These are phyloP conservation scores for Neurospora sp. DNA, from an alignment of 495 filamentous ascomycete species.

Conservation along the genomic window DNA sequence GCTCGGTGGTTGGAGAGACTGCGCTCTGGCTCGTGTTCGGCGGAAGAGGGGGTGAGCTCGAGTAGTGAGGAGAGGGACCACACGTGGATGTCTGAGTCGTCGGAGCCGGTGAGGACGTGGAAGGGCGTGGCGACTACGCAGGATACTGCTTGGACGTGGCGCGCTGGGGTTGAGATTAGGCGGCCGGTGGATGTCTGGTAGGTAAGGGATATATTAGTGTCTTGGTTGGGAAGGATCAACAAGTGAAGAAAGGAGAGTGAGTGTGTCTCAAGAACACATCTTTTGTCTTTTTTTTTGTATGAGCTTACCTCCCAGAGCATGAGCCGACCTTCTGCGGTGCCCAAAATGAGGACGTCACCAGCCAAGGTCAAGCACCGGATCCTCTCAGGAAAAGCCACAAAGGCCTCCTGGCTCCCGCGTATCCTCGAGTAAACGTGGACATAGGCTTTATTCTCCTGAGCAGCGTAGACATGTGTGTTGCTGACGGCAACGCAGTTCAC, in stretches of 20 bases:
- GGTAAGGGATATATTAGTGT: not conserved
- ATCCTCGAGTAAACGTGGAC: slow-evolving; percentile 82
- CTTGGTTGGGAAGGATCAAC: not conserved
- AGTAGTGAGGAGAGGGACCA: slow-evolving; percentile 75
- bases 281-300: no score
- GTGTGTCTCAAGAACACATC: not conserved
- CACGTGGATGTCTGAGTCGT: slow-evolving; percentile 80
- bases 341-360: slow-evolving; percentile 65
- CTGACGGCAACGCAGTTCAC: slow-evolving; percentile 72
- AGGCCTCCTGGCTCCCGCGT: slow-evolving; percentile 75
- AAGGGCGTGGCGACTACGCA: slow-evolving; percentile 62
- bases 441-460: slow-evolving; percentile 81
- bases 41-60: slow-evolving; percentile 37
- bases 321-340: slow-evolving; percentile 77
- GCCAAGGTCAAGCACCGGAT: slow-evolving; percentile 59
- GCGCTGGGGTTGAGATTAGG: slow-evolving; percentile 74
- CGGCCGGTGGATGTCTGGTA: slow-evolving; percentile 70
- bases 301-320: slow-evolving; percentile 80
- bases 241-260: not conserved
- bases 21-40: slow-evolving; percentile 47
- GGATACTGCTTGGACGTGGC: slow-evolving; percentile 80
- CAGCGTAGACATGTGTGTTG: slow-evolving; percentile 78
- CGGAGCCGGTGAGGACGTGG: slow-evolving; percentile 77
- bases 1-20: slow-evolving; percentile 71
- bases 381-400: slow-evolving; percentile 76